phyloP scores from a whole-genome alignment of 805 yeast genomes.

The Tetrapisispora namnaoensis region DNA sequence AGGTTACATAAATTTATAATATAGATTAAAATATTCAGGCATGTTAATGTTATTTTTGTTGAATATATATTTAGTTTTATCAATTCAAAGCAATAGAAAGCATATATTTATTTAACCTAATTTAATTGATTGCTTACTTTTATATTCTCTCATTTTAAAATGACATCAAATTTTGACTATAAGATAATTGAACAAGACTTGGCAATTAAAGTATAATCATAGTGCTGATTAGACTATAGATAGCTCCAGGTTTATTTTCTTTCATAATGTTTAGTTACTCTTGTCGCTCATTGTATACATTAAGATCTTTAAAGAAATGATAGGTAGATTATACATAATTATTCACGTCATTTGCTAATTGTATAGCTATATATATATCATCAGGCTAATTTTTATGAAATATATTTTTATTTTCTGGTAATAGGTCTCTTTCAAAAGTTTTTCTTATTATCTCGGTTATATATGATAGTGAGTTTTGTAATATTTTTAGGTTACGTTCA shows the following conservation, averaged over 20 bases:
- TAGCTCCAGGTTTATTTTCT: constrained; percentile 67
- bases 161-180: constrained; percentile 16
- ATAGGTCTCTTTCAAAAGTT: constrained; percentile 58
- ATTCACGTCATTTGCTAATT: constrained; percentile 52
- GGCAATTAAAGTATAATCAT: constrained; percentile 89
- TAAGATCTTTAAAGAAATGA: constrained; percentile 81
- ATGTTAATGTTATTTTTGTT: background rate
- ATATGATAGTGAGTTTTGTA: constrained; percentile 47
- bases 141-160: background rate
- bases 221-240: constrained; percentile 71
- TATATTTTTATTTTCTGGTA: constrained; percentile 55
- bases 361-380: constrained; percentile 77
- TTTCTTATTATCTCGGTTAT: constrained; percentile 50
- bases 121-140: background rate
- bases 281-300: constrained; percentile 86
- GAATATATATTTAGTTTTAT: background rate
- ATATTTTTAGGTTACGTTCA: constrained; percentile 45
- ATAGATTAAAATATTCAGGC: background rate
- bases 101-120: background rate
- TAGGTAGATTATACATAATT: constrained; percentile 73
- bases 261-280: constrained; percentile 81
- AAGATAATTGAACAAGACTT: constrained; percentile 57
- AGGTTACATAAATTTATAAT: no score
- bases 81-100: background rate
- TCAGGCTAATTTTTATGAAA: constrained; percentile 71